Conservation (phyloP, 2,329 filamentous ascomycete genomes). For the Metarhizium album region DNA sequence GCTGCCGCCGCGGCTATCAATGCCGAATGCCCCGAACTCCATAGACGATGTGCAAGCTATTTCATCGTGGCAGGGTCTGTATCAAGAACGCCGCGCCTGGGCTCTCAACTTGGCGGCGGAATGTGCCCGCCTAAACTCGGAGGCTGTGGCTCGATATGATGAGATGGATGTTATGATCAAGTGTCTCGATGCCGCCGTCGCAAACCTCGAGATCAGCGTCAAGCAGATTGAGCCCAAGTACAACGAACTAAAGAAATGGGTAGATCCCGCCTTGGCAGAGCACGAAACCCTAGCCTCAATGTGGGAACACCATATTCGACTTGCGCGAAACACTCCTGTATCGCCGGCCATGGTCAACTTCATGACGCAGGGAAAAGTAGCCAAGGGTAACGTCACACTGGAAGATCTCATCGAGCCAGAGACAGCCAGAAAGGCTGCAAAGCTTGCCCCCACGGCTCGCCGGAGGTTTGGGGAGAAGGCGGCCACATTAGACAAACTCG, state of each 20-base stretch:
- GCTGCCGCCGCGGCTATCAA: conserved; percentile 42
- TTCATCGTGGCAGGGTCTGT: conserved; percentile 79
- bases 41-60: conserved; percentile 71
- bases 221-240: conserved; percentile 62
- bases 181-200: conserved; percentile 73
- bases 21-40: conserved; percentile 66
- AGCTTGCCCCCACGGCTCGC: conserved; percentile 47
- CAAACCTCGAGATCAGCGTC: conserved; percentile 70
- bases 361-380: conserved; percentile 41
- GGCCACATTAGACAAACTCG: conserved; percentile 48
- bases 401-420: conserved; percentile 68
- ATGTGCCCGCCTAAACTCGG: conserved; percentile 53
- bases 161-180: conserved; percentile 69
- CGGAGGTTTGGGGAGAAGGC: conserved; percentile 50
- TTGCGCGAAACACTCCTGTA: conserved; percentile 54
- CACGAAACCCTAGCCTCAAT: conserved; percentile 51
- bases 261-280: conserved; percentile 54
- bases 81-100: conserved; percentile 73
- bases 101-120: conserved; percentile 58
- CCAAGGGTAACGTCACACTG: conserved; percentile 45
- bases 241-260: conserved; percentile 60
- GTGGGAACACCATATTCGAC: conserved; percentile 58
- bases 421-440: conserved; percentile 61
- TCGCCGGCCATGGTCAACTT: conserved; percentile 55
- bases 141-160: conserved; percentile 53